These are phyloP conservation scores for Fusarium sp. DNA, from an alignment of 2,329 filamentous ascomycete species.

Conservation along the genomic window DNA sequence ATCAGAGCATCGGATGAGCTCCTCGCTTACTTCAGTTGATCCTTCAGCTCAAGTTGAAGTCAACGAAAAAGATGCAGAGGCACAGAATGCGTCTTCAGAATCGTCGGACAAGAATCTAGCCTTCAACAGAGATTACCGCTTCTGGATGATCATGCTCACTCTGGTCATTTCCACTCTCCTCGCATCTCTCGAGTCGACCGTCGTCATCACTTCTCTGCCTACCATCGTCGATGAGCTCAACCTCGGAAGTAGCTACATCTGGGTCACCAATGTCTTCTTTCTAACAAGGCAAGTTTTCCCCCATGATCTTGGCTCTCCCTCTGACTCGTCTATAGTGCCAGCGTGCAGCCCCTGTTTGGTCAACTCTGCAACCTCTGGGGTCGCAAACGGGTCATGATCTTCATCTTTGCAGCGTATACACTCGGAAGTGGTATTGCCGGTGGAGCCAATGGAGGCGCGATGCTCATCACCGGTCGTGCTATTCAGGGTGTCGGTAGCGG, in stretches of 20 bases:
- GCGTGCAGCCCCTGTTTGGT: conserved; percentile 65
- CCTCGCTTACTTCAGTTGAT: not conserved
- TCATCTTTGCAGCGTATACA: conserved; percentile 62
- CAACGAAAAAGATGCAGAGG: not conserved
- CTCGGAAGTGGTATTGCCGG: conserved; percentile 67
- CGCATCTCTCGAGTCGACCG: conserved; percentile 42
- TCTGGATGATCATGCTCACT: conserved; percentile 49
- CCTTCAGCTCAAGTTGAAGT: not conserved
- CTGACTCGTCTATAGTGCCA: conserved; percentile 30
- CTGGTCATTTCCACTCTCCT: conserved; percentile 44
- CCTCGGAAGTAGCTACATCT: conserved; percentile 48
- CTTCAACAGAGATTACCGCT: conserved; percentile 42
- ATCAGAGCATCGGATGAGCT: not conserved
- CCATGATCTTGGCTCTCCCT: rapidly evolving
- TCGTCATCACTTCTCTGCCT: conserved; percentile 49
- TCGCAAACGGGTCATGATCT: conserved; percentile 59
- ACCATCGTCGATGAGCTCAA: conserved; percentile 45
- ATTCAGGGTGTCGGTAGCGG: conserved; percentile 61
- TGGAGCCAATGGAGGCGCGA: conserved; percentile 55
- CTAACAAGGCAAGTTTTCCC: conserved; percentile 35
- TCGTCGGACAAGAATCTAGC: not conserved
- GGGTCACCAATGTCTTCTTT: conserved; percentile 51
- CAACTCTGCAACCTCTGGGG: conserved; percentile 70
- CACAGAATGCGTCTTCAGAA: not conserved
- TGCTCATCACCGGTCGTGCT: conserved; percentile 60